phyloP scores from a whole-genome alignment of 495 filamentous ascomycete genomes.

The Penicillium samsonianum region DNA sequence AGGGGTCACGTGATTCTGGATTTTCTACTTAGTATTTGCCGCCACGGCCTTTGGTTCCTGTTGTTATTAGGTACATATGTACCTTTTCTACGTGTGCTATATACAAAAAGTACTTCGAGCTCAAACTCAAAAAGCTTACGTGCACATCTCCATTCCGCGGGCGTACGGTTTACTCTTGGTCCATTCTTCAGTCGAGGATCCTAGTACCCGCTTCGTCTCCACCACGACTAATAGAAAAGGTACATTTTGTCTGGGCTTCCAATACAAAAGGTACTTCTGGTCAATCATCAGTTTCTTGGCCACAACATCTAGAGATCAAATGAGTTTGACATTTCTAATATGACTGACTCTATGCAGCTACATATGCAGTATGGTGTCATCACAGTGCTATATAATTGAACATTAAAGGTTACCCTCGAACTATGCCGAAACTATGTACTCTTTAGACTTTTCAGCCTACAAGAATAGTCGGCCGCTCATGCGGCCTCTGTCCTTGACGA shows the following conservation, averaged over 20 bases:
- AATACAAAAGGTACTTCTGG: background rate
- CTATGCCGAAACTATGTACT: too few species aligned
- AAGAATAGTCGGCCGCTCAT: too few species aligned
- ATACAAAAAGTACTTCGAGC: background rate
- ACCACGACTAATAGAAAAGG: background rate
- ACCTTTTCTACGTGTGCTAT: background rate
- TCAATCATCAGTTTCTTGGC: background rate
- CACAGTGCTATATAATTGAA: too few species aligned
- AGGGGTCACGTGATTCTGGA: slow-evolving; percentile 2
- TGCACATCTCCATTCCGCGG: background rate
- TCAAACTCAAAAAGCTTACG: background rate
- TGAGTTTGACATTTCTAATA: too few species aligned
- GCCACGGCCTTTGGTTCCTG: background rate
- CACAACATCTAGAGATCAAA: background rate
- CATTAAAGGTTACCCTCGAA: too few species aligned
- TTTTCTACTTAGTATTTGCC: background rate
- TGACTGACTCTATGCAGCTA: too few species aligned
- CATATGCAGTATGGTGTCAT: too few species aligned
- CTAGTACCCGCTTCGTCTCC: background rate
- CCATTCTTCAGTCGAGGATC: background rate
- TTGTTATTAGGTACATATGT: background rate
- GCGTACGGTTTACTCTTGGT: background rate
- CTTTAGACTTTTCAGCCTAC: too few species aligned
- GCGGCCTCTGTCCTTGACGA: too few species aligned
- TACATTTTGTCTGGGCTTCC: background rate